Percentiles rank a stretch among this genome's conserved stretches.
Conservation (phyloP, 495 filamentous ascomycete species). For the Neurospora sp. region DNA sequence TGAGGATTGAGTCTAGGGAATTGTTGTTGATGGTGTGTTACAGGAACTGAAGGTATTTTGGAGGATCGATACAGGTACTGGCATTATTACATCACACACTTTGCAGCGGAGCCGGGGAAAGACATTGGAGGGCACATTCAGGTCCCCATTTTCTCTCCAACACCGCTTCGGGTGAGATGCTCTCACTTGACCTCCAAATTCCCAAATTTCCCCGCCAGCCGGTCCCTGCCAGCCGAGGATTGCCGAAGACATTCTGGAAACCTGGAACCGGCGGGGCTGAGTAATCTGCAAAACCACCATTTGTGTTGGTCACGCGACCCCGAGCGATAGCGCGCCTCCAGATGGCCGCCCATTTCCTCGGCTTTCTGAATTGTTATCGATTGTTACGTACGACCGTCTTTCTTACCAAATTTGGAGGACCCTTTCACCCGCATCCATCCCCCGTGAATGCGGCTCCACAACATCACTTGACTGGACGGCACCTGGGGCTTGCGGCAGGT, state of each 20-base stretch:
- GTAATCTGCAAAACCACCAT: neutral
- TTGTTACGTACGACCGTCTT: neutral
- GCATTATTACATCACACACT: neutral
- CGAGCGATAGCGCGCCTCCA: neutral
- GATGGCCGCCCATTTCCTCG: neutral
- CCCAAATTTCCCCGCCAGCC: neutral
- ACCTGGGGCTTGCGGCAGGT: neutral
- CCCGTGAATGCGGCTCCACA: neutral
- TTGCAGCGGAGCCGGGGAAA: neutral
- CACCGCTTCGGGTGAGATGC: neutral
- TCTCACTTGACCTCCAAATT: neutral
- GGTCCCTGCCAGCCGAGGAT: constrained; percentile 24
- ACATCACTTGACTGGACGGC: neutral
- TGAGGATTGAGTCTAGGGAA: neutral
- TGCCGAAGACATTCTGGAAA: constrained; percentile 17
- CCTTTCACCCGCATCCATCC: neutral
- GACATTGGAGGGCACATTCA: neutral
- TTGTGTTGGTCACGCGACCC: neutral
- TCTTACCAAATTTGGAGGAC: neutral
- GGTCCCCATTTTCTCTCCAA: neutral
- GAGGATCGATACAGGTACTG: neutral
- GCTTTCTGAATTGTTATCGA: neutral
- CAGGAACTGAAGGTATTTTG: neutral
- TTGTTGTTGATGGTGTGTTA: neutral
- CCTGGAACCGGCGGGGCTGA: neutral